These are phyloP conservation scores for Picocystis salinarum DNA, from an alignment of 139 green algal species.

Conservation along the genomic window DNA sequence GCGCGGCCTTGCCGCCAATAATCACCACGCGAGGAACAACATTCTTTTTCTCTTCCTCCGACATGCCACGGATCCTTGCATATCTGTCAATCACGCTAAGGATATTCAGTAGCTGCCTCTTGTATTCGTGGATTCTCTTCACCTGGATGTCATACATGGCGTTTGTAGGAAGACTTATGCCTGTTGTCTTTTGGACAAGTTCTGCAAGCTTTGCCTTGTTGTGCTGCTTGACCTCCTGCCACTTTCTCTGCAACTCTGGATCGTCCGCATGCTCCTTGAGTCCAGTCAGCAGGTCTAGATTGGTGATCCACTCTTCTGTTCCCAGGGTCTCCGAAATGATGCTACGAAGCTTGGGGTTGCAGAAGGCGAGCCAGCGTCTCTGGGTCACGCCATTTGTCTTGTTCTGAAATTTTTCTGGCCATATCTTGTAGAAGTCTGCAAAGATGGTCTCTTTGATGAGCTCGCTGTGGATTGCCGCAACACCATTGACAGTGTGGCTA, in stretches of 20 bases:
- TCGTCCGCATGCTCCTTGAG: conserved; percentile 13
- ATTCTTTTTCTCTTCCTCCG: conserved; percentile 21
- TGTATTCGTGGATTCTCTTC: conserved; percentile 91
- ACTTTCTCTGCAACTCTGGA: conserved; percentile 15
- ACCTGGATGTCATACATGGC: conserved; percentile 30
- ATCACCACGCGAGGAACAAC: conserved; percentile 74
- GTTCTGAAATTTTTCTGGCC: conserved; percentile 81
- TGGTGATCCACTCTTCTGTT: conserved; percentile 72
- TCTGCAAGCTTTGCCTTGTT: conserved; percentile 55
- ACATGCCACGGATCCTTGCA: conserved; percentile 62
- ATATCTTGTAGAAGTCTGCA: conserved; percentile 38
- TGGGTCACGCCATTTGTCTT: conserved; percentile 91
- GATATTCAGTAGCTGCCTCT: conserved; percentile 77
- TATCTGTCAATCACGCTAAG: conserved; percentile 67
- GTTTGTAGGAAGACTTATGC: conserved; percentile 39
- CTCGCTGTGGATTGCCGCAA: conserved; percentile 85
- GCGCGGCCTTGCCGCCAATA: conserved; percentile 91
- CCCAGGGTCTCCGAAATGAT: conserved; percentile 49
- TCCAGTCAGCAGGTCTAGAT: conserved; percentile 17
- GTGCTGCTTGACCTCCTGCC: conserved; percentile 47
- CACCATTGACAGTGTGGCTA: conserved; percentile 75
- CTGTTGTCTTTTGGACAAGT: conserved; percentile 50
- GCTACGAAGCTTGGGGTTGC: conserved; percentile 59
- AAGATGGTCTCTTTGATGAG: conserved; percentile 71
- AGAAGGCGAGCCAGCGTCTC: conserved; percentile 78